These are phyloP conservation scores for Capsicum baccatum DNA, from an alignment of 257 asterid species.

Conservation along the genomic window DNA sequence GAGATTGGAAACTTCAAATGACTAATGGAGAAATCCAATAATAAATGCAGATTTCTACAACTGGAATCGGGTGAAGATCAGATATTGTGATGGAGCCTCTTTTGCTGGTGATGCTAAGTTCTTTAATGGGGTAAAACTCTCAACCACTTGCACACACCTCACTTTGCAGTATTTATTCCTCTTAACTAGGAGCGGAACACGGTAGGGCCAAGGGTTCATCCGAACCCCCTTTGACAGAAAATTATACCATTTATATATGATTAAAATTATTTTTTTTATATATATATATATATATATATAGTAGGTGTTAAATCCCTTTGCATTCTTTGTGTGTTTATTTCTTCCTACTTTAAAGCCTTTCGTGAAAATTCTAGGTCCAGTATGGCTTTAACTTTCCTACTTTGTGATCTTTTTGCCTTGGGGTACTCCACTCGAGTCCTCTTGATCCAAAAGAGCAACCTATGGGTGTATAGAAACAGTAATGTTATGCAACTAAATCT, in stretches of 20 bases:
- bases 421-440: neutral
- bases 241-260: too few species aligned
- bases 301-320: too few species aligned
- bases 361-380: too few species aligned
- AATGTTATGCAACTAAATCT: neutral
- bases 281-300: too few species aligned
- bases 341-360: too few species aligned
- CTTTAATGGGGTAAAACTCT: constrained; percentile 62
- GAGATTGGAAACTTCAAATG: neutral
- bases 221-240: too few species aligned
- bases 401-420: neutral
- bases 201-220: too few species aligned
- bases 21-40: neutral
- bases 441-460: neutral
- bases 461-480: neutral
- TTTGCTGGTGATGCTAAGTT: constrained; percentile 79
- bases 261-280: too few species aligned
- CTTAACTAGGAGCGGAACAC: too few species aligned
- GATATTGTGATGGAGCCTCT: constrained; percentile 98
- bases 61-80: constrained; percentile 93
- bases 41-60: constrained; percentile 80
- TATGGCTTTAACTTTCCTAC: neutral
- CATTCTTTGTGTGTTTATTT: too few species aligned
- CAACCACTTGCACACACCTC: neutral
- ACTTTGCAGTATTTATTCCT: neutral